These are phyloP conservation scores for Coemansia sp. DNA, from an alignment of 192 early-diverging fungal species.

Conservation along the genomic window DNA sequence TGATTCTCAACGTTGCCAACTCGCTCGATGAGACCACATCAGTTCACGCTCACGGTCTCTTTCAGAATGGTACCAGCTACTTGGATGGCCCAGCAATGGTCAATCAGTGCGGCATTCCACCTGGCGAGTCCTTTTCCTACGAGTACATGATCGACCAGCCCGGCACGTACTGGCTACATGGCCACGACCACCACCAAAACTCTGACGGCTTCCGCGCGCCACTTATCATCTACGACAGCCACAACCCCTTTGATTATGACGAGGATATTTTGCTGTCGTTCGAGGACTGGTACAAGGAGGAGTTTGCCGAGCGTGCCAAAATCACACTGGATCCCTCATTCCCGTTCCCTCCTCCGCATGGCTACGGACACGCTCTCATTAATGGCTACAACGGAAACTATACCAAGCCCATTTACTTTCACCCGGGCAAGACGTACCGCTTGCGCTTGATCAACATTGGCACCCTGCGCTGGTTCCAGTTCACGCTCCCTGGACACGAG, in stretches of 20 bases:
- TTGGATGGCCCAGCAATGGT: constrained; percentile 70
- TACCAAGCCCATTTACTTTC: constrained; percentile 61
- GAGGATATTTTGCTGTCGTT: constrained; percentile 64
- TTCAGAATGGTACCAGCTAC: constrained; percentile 68
- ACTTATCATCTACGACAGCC: constrained; percentile 65
- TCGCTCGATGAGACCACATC: constrained; percentile 62
- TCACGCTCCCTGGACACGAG: constrained; percentile 74
- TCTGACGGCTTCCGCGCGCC: constrained; percentile 78
- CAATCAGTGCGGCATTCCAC: constrained; percentile 77
- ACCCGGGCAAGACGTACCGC: constrained; percentile 75
- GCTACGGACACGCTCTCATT: constrained; percentile 54
- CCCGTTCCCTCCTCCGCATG: constrained; percentile 62
- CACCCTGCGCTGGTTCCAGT: constrained; percentile 66
- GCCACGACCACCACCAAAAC: constrained; percentile 70
- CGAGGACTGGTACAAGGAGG: constrained; percentile 71
- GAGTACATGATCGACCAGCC: constrained; percentile 62
- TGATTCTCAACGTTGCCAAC: constrained; percentile 54
- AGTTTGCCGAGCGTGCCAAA: constrained; percentile 57
- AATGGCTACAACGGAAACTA: constrained; percentile 53
- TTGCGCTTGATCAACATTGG: constrained; percentile 79
- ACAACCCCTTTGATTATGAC: constrained; percentile 62
- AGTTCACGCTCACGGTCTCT: constrained; percentile 78
- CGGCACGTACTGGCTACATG: constrained; percentile 86
- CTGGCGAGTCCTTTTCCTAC: constrained; percentile 66
- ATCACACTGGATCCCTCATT: constrained; percentile 55